These are phyloP conservation scores for Plantago major DNA, from an alignment of 257 asterid species.

Conservation along the genomic window DNA sequence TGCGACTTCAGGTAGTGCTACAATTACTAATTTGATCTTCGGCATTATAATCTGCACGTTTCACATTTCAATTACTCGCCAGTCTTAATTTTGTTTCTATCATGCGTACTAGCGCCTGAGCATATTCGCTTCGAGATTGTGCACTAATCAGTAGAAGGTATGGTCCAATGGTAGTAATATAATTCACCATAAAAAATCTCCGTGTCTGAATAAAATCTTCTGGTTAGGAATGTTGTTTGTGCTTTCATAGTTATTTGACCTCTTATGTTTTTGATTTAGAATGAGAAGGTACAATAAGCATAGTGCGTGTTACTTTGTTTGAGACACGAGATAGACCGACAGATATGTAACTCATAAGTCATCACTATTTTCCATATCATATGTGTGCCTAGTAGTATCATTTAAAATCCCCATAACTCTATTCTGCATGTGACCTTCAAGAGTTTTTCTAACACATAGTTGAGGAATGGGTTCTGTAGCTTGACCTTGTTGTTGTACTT, in stretches of 20 bases:
- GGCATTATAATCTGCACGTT: background rate
- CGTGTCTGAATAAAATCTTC: background rate
- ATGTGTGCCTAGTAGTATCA: conserved; percentile 13
- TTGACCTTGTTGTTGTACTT: conserved; percentile 34
- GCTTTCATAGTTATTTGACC: conserved; percentile 13
- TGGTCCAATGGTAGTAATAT: too few relatives aligned
- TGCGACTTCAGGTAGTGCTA: background rate
- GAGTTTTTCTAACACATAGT: conserved; percentile 1
- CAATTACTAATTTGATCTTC: background rate
- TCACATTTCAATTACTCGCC: background rate
- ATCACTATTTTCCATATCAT: conserved; percentile 3
- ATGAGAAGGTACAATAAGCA: background rate
- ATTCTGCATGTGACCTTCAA: conserved; percentile 4
- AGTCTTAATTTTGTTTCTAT: background rate
- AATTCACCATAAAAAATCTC: too few relatives aligned
- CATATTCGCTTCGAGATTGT: conserved; percentile 6
- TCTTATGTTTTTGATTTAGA: background rate
- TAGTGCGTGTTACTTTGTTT: conserved; percentile 9
- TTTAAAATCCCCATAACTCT: background rate
- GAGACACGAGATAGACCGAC: conserved; percentile 3
- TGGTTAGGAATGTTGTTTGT: background rate
- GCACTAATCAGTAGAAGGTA: conserved; percentile 9
- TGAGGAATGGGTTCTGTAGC: conserved; percentile 4
- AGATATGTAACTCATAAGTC: background rate
- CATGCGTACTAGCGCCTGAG: background rate